These are phyloP conservation scores for Ramicandelaber brevisporus DNA, from an alignment of 192 early-diverging fungal species.

Conservation along the genomic window DNA sequence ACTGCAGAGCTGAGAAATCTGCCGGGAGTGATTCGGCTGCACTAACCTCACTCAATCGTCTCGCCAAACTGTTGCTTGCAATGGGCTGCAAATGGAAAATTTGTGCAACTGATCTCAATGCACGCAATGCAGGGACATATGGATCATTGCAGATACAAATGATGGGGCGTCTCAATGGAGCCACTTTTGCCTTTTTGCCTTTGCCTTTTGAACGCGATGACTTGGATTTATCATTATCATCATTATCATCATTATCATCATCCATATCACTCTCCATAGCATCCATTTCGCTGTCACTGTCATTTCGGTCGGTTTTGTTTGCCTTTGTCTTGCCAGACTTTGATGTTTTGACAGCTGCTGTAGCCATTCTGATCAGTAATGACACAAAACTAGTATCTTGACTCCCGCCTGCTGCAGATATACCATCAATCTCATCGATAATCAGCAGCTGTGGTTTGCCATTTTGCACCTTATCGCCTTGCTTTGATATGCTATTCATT, in stretches of 20 bases:
- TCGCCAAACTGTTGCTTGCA: conserved; percentile 31
- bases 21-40: conserved; percentile 36
- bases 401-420: conserved; percentile 34
- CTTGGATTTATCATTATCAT: no score
- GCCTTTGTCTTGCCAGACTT: not conserved
- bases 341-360: conserved; percentile 6
- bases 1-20: conserved; percentile 47
- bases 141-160: conserved; percentile 98
- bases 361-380: conserved; percentile 39
- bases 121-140: conserved; percentile 69
- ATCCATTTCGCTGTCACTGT: not conserved
- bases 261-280: conserved; percentile 1
- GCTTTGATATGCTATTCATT: conserved; percentile 34
- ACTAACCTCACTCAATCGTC: conserved; percentile 60
- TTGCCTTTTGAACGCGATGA: conserved; percentile 6
- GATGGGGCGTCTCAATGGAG: conserved; percentile 59
- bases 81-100: conserved; percentile 41
- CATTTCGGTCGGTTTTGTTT: not conserved
- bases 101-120: conserved; percentile 53
- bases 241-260: conserved; percentile 5
- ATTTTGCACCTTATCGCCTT: conserved; percentile 14
- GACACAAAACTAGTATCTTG: conserved; percentile 49
- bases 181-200: no score
- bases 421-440: conserved; percentile 95
- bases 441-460: conserved; percentile 66